Evolutionary conservation across 148 eudicot genomes (phyloP), one percentile per base, ranked within the genome.

Genomic region (Dianthus caryophyllus): DNA sequence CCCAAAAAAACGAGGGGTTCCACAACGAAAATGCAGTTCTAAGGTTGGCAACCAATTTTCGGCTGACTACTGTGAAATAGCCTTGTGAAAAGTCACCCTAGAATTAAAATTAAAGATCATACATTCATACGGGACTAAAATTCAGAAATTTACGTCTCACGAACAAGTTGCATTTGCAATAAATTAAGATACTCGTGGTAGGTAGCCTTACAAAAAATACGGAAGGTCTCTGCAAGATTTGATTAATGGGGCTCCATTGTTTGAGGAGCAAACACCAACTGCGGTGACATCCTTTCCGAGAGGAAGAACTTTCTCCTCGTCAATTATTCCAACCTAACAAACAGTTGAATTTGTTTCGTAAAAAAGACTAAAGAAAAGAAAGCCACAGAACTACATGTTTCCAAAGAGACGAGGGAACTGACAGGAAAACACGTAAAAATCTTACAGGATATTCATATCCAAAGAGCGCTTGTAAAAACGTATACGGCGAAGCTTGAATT

Each of bases 231-330:
- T 71, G 82, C 88, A 84, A 50, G 96, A 80, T 72, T 83, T 89
- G 62, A 93, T 84, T 78, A 80, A 88, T 38, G 76, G 78, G 71
- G 44, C 61, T 71, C 91, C 96, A 74, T 81, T 71, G 68, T 75
- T 87, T 27, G 77, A 73, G 41, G 75, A 73, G 78, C 88, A 87
- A 67, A 77, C 66, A 38, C 98, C 98, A 72, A 93, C 87, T 20
- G 88, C 98, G 61, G 95, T 87, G 47, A 89, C 76, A 10, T 87
- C 94, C 79, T 87, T 89, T 71, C 98, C 94, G 49, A 86, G 75
- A n/a, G 91, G 91, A 72, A 93, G 95, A 66, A 93, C 72, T 79
- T 93, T 93, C 79, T 87, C 96, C 70, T 89, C 96, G 24, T 87
- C 87, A 61, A 89, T 79, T 52, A 89, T 24, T 11, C 94, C 94